Conservation (phyloP, 345 rosid genomes). For the Gossypium ekmanianum region DNA sequence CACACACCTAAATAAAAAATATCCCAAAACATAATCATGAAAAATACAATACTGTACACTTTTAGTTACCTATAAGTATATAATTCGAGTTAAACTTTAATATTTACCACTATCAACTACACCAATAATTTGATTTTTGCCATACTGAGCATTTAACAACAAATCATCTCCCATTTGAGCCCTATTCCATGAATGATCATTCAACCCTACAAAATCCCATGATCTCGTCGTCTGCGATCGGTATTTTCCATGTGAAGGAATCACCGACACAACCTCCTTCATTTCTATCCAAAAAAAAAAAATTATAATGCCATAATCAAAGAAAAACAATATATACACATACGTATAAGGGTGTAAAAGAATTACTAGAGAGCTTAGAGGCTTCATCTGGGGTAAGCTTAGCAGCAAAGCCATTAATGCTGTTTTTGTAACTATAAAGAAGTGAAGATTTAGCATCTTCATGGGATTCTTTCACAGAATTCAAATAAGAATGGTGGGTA, state of each 20-base stretch:
- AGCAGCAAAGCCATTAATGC: slow-evolving; percentile 85
- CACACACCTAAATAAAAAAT: slow-evolving; percentile 54
- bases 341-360: background rate
- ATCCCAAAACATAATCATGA: background rate
- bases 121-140: slow-evolving; percentile 65
- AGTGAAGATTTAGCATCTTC: slow-evolving; percentile 67
- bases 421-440: slow-evolving; percentile 81
- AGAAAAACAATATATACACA: background rate
- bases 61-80: too few relatives aligned
- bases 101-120: slow-evolving; percentile 68
- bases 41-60: background rate
- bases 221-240: slow-evolving; percentile 72
- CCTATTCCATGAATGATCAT: background rate
- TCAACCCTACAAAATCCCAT: slow-evolving; percentile 78
- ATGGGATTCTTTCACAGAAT: slow-evolving; percentile 49
- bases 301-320: background rate
- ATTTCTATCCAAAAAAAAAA: slow-evolving; percentile 32
- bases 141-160: slow-evolving; percentile 48
- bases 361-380: slow-evolving; percentile 50
- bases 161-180: slow-evolving; percentile 27
- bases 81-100: too few relatives aligned
- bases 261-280: slow-evolving; percentile 59
- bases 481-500: slow-evolving; percentile 57
- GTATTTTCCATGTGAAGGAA: slow-evolving; percentile 44
- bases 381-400: slow-evolving; percentile 61